Evolutionary conservation across 2,329 filamentous ascomycete genomes (phyloP), one percentile per base, ranked within the genome.

Genomic region (Lecanicillium sp.): DNA sequence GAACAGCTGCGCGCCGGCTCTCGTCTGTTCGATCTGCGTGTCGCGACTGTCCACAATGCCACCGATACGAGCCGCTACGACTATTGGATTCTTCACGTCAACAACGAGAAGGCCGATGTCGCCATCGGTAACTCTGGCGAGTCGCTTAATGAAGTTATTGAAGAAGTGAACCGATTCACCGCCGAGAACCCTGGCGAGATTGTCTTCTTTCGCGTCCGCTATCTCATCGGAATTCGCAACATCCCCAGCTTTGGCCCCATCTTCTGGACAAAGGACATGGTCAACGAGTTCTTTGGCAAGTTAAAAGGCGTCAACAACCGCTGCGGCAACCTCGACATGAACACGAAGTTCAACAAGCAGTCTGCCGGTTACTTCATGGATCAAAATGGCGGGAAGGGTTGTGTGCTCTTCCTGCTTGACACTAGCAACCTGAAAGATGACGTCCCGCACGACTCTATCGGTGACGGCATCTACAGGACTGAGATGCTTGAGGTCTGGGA

Each of bases 11-110:
- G 64, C 17, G 63, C 63, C 3, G 73, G 73, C 0, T 64, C 72
- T 4, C 64, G 73, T 8, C 72, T 67, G 52, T 74, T 76, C 48
- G 73, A 77, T 51, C 58, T 76, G 5, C 63, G 73, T 1, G 64
- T 73, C 3, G 67, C 67, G 17, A 60, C 52, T 2, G 50, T 61
- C 3, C 57, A 61, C 44, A 36, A 49, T 3, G 29, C 49, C 7
- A 39, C 44, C 7, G 46, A 56, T 14, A 52, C 39, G 8, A 33
- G 27, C 43, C 26, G 50, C 5, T 56, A 58, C 15, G 52, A 67
- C 32, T 74, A 68, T 59, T 67, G 69, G 50, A 63, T 65, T 12
- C 66, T 69, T 24, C 67, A 73, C 44, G 69, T 72, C 49, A 67
- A 62, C 41, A 58, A 66, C 40, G 56, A 66, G 47, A 52, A 39